Percentiles rank a stretch among this genome's conserved stretches.
Evolutionary conservation across 768 basidiomycete species (phyloP).

Genomic region (Boletus edulis): DNA sequence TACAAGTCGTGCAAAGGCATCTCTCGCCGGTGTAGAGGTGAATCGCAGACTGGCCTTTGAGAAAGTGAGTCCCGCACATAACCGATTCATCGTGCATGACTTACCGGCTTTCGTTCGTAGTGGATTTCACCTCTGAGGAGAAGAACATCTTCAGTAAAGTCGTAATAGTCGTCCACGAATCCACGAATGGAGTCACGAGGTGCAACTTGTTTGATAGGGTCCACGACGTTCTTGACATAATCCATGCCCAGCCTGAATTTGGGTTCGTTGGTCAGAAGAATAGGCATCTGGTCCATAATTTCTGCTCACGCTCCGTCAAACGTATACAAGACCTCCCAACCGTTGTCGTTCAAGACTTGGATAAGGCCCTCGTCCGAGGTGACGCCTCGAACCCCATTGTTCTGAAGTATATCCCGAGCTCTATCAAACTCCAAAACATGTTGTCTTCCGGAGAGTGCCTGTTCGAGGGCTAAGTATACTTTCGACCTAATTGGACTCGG

Average conservation of each 20-base stretch:
- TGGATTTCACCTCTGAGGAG: slow-evolving; percentile 42
- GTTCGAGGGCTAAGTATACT: slow-evolving; percentile 20
- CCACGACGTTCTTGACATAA: slow-evolving; percentile 40
- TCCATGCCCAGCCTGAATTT: slow-evolving; percentile 40
- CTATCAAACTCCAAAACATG: slow-evolving; percentile 19
- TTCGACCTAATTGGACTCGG: slow-evolving; percentile 17
- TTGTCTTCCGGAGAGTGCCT: slow-evolving; percentile 16
- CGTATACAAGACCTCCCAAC: slow-evolving; percentile 37
- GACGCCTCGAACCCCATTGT: slow-evolving; percentile 11
- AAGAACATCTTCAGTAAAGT: slow-evolving; percentile 36
- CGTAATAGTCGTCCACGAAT: slow-evolving; percentile 38
- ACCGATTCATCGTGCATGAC: not conserved
- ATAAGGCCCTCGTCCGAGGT: slow-evolving; percentile 30
- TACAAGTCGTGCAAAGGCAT: slow-evolving; percentile 33
- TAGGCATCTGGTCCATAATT: not conserved
- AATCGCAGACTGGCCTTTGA: slow-evolving; percentile 34
- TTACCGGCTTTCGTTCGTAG: slow-evolving; percentile 39
- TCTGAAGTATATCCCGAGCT: slow-evolving; percentile 20
- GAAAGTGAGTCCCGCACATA: slow-evolving; percentile 5
- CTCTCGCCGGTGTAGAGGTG: slow-evolving; percentile 29
- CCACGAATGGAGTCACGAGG: slow-evolving; percentile 37
- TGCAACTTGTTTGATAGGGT: slow-evolving; percentile 36
- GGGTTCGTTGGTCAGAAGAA: slow-evolving; percentile 6
- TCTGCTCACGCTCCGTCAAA: slow-evolving; percentile 39
- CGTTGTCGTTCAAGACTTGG: slow-evolving; percentile 30